Evolutionary conservation across 768 basidiomycete genomes (phyloP).

Genomic region (Trametes villosa): DNA sequence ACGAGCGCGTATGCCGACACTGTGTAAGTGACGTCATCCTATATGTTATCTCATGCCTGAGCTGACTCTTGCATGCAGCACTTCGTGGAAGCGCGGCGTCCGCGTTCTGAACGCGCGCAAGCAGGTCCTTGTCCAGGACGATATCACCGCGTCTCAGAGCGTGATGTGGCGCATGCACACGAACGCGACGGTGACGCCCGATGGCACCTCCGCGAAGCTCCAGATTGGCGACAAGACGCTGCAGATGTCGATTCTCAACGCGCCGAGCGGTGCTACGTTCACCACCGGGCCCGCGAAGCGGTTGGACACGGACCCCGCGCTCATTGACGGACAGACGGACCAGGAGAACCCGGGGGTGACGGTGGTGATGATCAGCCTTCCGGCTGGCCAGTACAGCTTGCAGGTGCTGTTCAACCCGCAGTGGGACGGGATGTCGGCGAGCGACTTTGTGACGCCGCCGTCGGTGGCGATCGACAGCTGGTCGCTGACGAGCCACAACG

Average conservation of each 20-base stretch:
- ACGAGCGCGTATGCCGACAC: conserved; percentile 69
- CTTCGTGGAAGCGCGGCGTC: conserved; percentile 82
- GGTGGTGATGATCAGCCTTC: conserved; percentile 71
- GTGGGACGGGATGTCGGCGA: conserved; percentile 72
- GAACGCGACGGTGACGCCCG: conserved; percentile 79
- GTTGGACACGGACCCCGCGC: conserved; percentile 61
- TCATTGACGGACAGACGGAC: conserved; percentile 62
- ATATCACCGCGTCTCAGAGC: conserved; percentile 62
- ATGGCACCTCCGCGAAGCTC: conserved; percentile 74
- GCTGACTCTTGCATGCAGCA: conserved; percentile 42
- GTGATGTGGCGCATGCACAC: conserved; percentile 96
- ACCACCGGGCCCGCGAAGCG: conserved; percentile 57
- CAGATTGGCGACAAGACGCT: conserved; percentile 70
- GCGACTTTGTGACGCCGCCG: conserved; percentile 68
- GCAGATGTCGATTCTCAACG: conserved; percentile 66
- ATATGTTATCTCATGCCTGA: too few species aligned
- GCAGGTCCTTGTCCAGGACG: conserved; percentile 94
- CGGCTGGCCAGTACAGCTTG: conserved; percentile 73
- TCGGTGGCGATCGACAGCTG: conserved; percentile 74
- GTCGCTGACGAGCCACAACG: conserved; percentile 78
- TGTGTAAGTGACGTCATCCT: conserved; percentile 72
- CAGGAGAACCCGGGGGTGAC: conserved; percentile 79
- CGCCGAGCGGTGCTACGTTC: conserved; percentile 70
- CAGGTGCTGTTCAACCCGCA: conserved; percentile 95
- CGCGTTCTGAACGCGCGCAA: conserved; percentile 80